Conservation (phyloP, 768 basidiomycete genomes). For the Auricularia sp. region DNA sequence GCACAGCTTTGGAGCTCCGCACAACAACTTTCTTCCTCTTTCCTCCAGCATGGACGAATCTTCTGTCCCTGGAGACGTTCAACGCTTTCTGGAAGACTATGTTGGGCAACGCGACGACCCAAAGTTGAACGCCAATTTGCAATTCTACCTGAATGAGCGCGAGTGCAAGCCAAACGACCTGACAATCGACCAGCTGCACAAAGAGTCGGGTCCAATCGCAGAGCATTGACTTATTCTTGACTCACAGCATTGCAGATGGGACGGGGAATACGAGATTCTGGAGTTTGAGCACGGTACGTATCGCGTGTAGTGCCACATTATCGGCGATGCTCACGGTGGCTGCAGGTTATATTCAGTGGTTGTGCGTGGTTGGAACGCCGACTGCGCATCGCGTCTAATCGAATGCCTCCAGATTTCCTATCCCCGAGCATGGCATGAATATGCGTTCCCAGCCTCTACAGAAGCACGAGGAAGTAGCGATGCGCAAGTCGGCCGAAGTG, state of each 20-base stretch:
- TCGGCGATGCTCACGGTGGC: too few relatives aligned
- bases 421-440: conserved; percentile 67
- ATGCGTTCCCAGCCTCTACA: conserved; percentile 55
- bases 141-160: conserved; percentile 49
- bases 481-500: conserved; percentile 40
- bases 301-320: too few relatives aligned
- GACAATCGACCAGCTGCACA: conserved; percentile 52
- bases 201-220: conserved; percentile 29
- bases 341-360: conserved; percentile 58
- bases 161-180: conserved; percentile 53
- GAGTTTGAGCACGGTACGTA: conserved; percentile 46
- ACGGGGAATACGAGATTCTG: conserved; percentile 47
- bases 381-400: background rate
- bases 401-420: conserved; percentile 46
- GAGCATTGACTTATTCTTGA: background rate
- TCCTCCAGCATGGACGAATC: background rate
- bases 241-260: conserved; percentile 37
- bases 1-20: background rate
- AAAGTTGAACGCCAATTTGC: conserved; percentile 35
- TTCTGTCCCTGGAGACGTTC: conserved; percentile 42
- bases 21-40: background rate
- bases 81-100: conserved; percentile 47
- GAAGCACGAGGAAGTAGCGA: conserved; percentile 47
- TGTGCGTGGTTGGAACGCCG: conserved; percentile 35
- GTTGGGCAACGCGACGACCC: conserved; percentile 33